Evolutionary conservation across 352 stramenopile species (phyloP), one percentile per base, ranked within the genome.

Genomic region (Pythium periplocum): DNA sequence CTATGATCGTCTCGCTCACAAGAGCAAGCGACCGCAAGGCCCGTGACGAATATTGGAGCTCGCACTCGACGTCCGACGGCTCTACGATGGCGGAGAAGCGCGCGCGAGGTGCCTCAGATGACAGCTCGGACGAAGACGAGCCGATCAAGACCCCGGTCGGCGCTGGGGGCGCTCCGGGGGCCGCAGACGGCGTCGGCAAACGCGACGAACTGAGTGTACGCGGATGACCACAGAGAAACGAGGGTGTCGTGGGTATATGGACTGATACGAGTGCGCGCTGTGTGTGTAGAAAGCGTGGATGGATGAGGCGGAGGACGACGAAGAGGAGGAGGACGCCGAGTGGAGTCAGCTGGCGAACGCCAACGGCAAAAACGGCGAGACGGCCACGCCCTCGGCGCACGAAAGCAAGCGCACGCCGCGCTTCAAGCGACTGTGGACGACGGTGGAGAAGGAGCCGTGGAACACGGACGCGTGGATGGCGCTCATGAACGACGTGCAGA

Each of bases 51-150:
- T 26, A 26, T 26, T 26, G 17, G 17, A 26, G 17, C 17, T 26
- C 17, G 17, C 17, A 26, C 17, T 26, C 17, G 17, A 26, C 17
- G 17, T 26, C 17, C 17, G 17, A 26, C 17, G 17, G 17, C 17
- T 26, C 17, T 26, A 26, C 17, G 17, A 26, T 26, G 17, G 17
- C 17, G 17, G 17, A 26, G 17, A 26, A 26, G 17, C 17, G 17
- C 17, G 17, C 17, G 17, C 17, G 51, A 61, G 57, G 51, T 48
- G 48, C 34, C 47, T 39, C 40, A 38, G 75, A 78, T 43, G 83
- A 93, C 63, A 93, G 83, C 64, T 92, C 83, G 17, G 83, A 93
- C 51, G 83, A 93, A 62, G 81, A 92, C 68, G 83, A 93, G 76
- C 83, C 77, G 49, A 90, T 93, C 37, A 61, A 57, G 36, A 47